Evolutionary conservation across 768 basidiomycete species (phyloP), one percentile per base, ranked within the genome.

Genomic region (Kwoniella sp.): DNA sequence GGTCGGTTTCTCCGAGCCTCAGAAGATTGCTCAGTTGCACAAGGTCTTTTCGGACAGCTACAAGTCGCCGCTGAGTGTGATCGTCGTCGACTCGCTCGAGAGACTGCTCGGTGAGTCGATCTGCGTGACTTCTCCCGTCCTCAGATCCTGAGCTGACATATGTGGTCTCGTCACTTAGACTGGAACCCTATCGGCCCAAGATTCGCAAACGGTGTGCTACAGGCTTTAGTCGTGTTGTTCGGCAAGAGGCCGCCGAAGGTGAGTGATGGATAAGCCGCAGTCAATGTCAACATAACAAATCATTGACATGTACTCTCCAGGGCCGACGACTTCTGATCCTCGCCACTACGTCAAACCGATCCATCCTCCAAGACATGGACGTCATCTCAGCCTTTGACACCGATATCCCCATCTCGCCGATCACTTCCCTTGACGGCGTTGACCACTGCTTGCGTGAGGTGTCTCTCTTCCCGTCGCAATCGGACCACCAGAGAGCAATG

Each of bases 181-280:
- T 99, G 93, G 90, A 93, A 92, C 5, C 92, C 94, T 2, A 89
- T 99, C 82, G 95, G 95, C 1, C 91, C 90, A n/a, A 85, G 93
- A 54, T 99, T 97, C 82, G 97, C 95, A 0, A 98, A 98, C 79
- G 84, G 88, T 8, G 92, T 97, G 4, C 84, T 99, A 25, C 96
- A 98, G 80, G 85, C 94, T 0, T 82, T 99, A 20, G 83, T 96
- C 56, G 94, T 98, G 0, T 83, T 99, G 26, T 87, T 97, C 66
- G 87, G 87, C 51, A 89, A 91, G 67, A 86, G 90, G 65, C 96
- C 96, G 48, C 96, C 96, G 0, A 96, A 96, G 86, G 93, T 92
- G 69, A 47, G 82, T 69, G 37, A 4, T 13, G 38, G 13, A 15
- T 20, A 31, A 15, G 26, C 13, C 34, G 26, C 7, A 34, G 29